A percentile compares a stretch with the other conserved stretches of the same genome.
Evolutionary conservation across 2,329 filamentous ascomycete genomes (phyloP).

Genomic region (Pseudogymnoascus sp.): DNA sequence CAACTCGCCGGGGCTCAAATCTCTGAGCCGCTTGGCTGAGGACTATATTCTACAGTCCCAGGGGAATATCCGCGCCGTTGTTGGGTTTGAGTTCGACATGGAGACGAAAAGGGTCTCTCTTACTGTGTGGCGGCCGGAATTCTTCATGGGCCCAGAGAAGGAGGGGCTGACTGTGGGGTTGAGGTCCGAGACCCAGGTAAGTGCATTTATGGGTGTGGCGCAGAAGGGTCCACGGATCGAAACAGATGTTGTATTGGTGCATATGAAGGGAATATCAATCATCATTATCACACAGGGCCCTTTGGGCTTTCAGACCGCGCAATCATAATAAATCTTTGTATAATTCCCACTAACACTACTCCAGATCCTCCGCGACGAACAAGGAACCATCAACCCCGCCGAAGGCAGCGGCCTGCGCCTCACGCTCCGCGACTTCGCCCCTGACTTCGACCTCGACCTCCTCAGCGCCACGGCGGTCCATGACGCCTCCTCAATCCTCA

Average conservation of each 20-base stretch:
- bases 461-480: background rate
- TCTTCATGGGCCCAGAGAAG: background rate
- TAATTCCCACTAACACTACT: constrained; percentile 18
- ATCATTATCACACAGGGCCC: background rate
- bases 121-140: background rate
- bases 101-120: background rate
- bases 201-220: background rate
- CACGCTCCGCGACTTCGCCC: background rate
- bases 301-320: background rate
- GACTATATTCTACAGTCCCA: background rate
- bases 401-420: background rate
- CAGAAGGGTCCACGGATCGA: background rate
- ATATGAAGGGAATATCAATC: background rate
- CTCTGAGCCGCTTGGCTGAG: background rate
- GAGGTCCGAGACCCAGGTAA: background rate
- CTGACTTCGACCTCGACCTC: background rate
- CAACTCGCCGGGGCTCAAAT: background rate
- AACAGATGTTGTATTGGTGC: background rate
- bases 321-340: constrained; percentile 15
- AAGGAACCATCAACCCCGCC: background rate
- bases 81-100: background rate
- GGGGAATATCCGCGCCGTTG: background rate
- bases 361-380: background rate
- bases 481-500: background rate
- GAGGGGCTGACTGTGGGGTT: too few species aligned